These are phyloP conservation scores for Caloboletus firmus DNA, from an alignment of 1,284 basidiomycete species.

Conservation along the genomic window DNA sequence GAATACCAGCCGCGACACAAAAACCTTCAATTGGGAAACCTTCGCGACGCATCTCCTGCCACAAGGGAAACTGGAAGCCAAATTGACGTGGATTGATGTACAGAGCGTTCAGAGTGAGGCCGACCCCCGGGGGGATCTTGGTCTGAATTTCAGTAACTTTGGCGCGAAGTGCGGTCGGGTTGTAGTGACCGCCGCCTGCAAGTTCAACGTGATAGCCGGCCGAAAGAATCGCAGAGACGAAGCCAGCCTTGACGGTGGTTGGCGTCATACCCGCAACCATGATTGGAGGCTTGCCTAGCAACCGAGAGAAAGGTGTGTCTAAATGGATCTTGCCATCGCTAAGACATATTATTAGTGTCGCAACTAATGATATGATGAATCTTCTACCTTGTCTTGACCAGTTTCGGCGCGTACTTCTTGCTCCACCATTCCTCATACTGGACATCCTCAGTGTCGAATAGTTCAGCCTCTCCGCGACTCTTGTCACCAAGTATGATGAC, in stretches of 20 bases:
- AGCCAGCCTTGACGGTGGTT: constrained; percentile 88
- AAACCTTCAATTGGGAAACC: constrained; percentile 96
- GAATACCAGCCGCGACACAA: constrained; percentile 96
- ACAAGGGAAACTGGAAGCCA: constrained; percentile 93
- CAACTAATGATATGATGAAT: constrained; percentile 17
- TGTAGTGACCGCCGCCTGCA: constrained; percentile 98
- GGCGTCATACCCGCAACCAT: constrained; percentile 99
- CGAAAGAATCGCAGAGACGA: constrained; percentile 88
- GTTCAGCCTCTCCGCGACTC: constrained; percentile 81
- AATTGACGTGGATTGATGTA: constrained; percentile 99
- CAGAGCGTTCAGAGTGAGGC: constrained; percentile 91
- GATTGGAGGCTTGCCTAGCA: constrained; percentile 93
- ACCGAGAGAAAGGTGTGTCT: constrained; percentile 94
- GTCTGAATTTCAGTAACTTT: constrained; percentile 90
- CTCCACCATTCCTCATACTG: constrained; percentile 88
- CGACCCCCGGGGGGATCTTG: constrained; percentile 82
- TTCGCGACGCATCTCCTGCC: constrained; percentile 96
- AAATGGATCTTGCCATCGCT: constrained; percentile 90
- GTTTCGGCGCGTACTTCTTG: constrained; percentile 80
- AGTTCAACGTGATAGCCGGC: constrained; percentile 97
- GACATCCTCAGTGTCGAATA: constrained; percentile 71
- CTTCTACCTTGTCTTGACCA: constrained; percentile 84
- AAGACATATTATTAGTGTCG: constrained; percentile 13
- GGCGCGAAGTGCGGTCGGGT: constrained; percentile 79
- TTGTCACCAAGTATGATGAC: constrained; percentile 86